Percentiles rank a stretch among this genome's conserved stretches.
These are phyloP conservation scores for Vaccinium vitisidaea DNA, from an alignment of 148 eudicot species.

Conservation along the genomic window DNA sequence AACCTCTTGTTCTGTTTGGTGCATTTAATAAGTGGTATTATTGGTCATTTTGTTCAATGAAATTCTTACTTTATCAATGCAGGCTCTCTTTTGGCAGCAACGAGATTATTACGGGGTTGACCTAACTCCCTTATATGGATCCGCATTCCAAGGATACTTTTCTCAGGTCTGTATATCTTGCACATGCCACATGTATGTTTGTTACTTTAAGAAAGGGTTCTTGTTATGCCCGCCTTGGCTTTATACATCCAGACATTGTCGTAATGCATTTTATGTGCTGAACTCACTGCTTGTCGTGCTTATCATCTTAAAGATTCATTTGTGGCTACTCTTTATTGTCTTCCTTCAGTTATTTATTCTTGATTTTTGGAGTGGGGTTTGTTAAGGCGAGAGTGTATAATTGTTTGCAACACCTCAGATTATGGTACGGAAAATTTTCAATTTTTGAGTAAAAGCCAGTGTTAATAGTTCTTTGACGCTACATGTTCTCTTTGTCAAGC, in stretches of 20 bases:
- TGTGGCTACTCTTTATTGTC: neutral
- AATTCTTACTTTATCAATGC: constrained; percentile 23
- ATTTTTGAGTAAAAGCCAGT: neutral
- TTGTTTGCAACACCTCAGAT: neutral
- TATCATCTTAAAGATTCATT: neutral
- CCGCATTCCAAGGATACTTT: constrained; percentile 90
- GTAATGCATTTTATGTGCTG: neutral
- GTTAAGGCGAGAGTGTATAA: neutral
- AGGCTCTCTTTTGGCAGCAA: constrained; percentile 99
- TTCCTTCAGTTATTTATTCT: neutral
- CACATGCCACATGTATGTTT: neutral
- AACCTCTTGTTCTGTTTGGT: neutral
- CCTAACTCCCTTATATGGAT: constrained; percentile 71
- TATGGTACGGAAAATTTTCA: neutral
- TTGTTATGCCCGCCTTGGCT: neutral
- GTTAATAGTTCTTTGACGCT: neutral
- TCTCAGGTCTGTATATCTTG: constrained; percentile 61
- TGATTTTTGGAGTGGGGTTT: neutral
- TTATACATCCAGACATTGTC: neutral
- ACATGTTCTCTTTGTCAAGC: neutral
- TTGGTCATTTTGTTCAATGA: neutral
- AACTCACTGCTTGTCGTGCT: neutral
- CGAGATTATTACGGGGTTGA: constrained; percentile 96
- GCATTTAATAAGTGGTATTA: neutral
- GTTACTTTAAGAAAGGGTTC: neutral